phyloP scores from a whole-genome alignment of 169 alveolate species.

The Cyclospora cayetanensis region DNA sequence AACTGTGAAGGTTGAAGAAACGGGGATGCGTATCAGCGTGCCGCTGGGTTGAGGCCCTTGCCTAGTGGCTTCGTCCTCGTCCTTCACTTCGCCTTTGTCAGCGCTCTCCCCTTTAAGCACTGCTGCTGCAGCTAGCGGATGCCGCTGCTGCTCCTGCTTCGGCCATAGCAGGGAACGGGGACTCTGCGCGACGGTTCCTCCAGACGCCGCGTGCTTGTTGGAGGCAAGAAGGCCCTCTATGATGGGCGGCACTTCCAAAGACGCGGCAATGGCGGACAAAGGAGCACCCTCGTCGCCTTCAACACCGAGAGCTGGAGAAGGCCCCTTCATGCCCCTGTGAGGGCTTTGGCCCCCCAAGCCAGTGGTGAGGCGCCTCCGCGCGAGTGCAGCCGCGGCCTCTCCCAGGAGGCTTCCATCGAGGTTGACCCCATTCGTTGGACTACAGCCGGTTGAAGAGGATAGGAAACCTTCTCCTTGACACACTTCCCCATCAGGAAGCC shows the following conservation, averaged over 20 bases:
- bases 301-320: background rate
- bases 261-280: background rate
- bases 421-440: background rate
- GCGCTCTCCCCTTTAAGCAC: background rate
- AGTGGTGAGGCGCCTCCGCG: background rate
- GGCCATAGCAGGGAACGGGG: slow-evolving; percentile 17
- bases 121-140: background rate
- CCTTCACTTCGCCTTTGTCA: background rate
- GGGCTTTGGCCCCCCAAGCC: background rate
- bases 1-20: slow-evolving; percentile 24
- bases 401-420: background rate
- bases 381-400: slow-evolving; percentile 8
- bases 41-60: background rate
- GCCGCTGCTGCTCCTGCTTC: background rate
- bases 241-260: background rate
- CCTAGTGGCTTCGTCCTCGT: background rate
- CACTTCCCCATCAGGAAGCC: background rate
- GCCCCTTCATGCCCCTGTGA: background rate
- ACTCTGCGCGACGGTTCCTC: background rate
- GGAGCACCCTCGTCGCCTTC: background rate
- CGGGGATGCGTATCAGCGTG: background rate
- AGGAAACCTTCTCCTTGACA: background rate
- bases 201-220: background rate
- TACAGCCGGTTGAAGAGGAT: background rate
- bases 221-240: background rate